Evolutionary conservation across 2,329 filamentous ascomycete species (phyloP), one percentile per base, ranked within the genome.

Genomic region (Gnomoniopsis sp.): DNA sequence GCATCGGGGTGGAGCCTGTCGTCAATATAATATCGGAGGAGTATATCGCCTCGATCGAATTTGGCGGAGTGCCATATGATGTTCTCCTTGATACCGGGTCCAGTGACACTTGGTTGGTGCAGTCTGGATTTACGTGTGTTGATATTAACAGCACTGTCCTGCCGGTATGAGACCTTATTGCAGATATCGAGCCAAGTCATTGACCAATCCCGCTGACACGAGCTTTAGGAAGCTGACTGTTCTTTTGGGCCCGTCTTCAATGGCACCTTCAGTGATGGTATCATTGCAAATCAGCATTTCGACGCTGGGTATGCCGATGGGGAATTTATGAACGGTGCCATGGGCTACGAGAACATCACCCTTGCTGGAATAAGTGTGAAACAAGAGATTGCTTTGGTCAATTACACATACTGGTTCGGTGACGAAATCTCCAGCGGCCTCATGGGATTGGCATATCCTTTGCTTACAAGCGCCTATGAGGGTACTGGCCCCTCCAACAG

Each of bases 391-490:
- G 79, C 73, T 0, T 62, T 81, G 17, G 78, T 79, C 3, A 71
- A 76, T 50, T 62, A 66, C 38, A 73, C 77, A 0, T 72, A 69
- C 14, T 79, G 75, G 70, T 65, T 71, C 19, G 78, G 78, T 10
- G 77, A 82, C 57, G 71, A 70, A 1, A 67, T 73, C 21, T 76
- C 77, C 1, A 76, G 74, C 26, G 81, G 82, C 2, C 67, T 84
- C 2, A 63, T 84, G 3, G 82, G 81, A 1, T 71, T 85, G 14
- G 79, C 73, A 1, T 84, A 80, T 64, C 75, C 78, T 8, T 70
- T 74, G 15, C 64, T 82, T 46, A 82, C 79, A 0, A 75, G 73
- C 22, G 59, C 59, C 15, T 72, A 75, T 2, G 68, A 71, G 34
- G 63, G 63, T 58, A 65, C 57, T 6, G 62, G 63, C 53, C 49